A percentile compares a stretch with the other conserved stretches of the same genome.
phyloP scores from a whole-genome alignment of 2,329 filamentous ascomycete genomes.

The Xylariaceae sp. region DNA sequence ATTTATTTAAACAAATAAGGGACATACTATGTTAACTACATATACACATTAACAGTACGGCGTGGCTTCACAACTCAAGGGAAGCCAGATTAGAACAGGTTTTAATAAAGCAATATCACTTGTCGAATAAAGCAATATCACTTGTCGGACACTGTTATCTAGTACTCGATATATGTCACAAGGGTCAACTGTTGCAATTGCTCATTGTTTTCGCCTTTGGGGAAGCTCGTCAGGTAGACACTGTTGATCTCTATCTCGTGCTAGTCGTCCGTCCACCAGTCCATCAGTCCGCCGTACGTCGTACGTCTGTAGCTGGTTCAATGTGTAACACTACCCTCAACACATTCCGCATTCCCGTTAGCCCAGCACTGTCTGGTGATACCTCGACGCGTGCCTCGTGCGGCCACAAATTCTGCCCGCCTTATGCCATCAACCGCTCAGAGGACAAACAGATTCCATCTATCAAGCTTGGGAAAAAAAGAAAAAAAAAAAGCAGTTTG shows the following conservation, averaged over 20 bases:
- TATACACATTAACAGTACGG: too few relatives aligned
- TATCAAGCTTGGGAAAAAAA: constrained; percentile 4
- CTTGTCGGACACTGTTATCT: too few relatives aligned
- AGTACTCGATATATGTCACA: background rate
- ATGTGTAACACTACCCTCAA: background rate
- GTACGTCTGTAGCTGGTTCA: background rate
- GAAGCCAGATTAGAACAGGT: too few relatives aligned
- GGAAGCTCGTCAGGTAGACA: background rate
- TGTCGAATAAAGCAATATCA: too few relatives aligned
- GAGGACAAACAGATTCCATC: background rate
- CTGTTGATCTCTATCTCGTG: background rate
- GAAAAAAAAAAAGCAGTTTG: constrained; percentile 1
- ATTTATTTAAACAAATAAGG: too few relatives aligned
- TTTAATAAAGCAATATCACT: too few relatives aligned
- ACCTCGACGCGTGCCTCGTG: too few relatives aligned
- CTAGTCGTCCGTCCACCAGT: background rate
- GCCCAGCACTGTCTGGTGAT: background rate
- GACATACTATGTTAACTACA: too few relatives aligned
- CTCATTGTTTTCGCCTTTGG: background rate
- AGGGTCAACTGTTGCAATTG: too few relatives aligned
- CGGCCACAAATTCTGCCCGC: too few relatives aligned
- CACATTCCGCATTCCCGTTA: background rate
- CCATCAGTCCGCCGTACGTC: background rate
- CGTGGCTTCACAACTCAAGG: too few relatives aligned
- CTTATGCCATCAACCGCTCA: background rate